Base-by-base conservation (phyloP, 2,329 filamentous ascomycete genomes). In the Basipetospora chlamydospora region DNA sequence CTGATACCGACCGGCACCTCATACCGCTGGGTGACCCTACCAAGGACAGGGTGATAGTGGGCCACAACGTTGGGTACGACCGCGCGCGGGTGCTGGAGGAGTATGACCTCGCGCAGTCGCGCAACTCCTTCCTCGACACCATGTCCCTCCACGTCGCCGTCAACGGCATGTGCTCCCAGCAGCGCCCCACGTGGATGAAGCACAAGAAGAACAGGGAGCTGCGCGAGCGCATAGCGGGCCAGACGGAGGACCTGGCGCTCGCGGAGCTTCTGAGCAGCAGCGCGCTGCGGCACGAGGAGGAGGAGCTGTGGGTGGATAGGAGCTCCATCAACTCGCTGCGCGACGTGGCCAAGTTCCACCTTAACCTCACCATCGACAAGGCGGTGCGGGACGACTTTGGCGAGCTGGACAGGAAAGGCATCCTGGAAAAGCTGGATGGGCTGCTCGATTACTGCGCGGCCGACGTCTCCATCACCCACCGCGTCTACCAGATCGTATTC, bases 81-180 rank as follows among this genome's bases (percentile, higher is more conserved):
- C 72, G 90, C 17, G 88, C 88, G 12, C 72, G 92, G 25, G 73
- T 95, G 38, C 58, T 77, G 15, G 90, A 98, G 53, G 90, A 98
- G 54, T 98, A 98, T 53, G 70, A 78, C 48, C 57, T 96, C 28
- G 65, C 73, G 38, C 88, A 95, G 54, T 80, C 84, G 1, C 73
- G 76, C 26, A 96, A 86, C 46, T 80, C 74, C 29, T 98, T 94
- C 52, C 59, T 98, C 35, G 90, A 98, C 54, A 98, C 90, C 21
- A 98, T 98, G 90, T 96, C 88, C 2, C 63, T 98, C 15, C 90
- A 98, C 53, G 88, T 94, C 6, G 92, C 92, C 3, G 88, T 94
- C 17, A 98, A 98, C 52, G 90, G 90, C 43, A 98, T 98, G 90
- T 98, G 90, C 57, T 96, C 90, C 16, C 79, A 82, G 45, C 90